Evolutionary conservation across 1,284 basidiomycete species (phyloP), one percentile per base, ranked within the genome.

Genomic region (Leccinum griseonigrum): DNA sequence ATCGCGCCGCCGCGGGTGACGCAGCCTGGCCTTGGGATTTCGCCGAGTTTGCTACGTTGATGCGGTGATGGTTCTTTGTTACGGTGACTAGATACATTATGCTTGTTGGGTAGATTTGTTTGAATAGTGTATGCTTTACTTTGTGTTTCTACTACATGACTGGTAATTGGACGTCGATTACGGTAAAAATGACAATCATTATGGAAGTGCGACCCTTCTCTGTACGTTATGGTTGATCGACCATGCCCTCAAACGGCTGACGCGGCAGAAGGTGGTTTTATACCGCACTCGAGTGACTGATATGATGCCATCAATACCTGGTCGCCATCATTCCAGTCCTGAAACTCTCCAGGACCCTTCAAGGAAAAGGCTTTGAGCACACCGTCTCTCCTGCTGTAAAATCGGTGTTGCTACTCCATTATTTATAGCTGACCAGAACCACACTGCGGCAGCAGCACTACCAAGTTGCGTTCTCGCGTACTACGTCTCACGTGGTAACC

Each of bases 1-100:
- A 65, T 72, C 2, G 60, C 68, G 1, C 70, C 63, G 1, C 67
- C 68, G 2, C 13, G 48, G 14, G 48, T 51, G 48, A 14, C 48
- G 22, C 48, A 22, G 14, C 46, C 46, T 48, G 10, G 11, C 6
- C 16, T 18, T 46, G 16, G 16, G 46, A 48, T 48, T 48, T 11
- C 9, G 46, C 46, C 46, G 46, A n/a, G 38, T n/a, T 18, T 43
- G 40, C 3, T 46, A 14, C 10, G 40, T 40, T 40, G 32, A 34
- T 34, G 11, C 11, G 32, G 13, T 32, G 10, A 32, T 11, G 11
- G 32, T 34, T 4, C 32, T 34, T 13, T 34, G 11, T 13, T 34
- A 34, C 13, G 28, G 11, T 32, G 31, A 34, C 22, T 34, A 9
- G 9, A 31, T 31, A 31, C 31, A 2, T 32, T 32, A 34, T 34